Percentiles rank a stretch among this genome's conserved stretches.
Evolutionary conservation across 2,329 filamentous ascomycete genomes (phyloP).

Genomic region (Cercospora zeae-maydis): DNA sequence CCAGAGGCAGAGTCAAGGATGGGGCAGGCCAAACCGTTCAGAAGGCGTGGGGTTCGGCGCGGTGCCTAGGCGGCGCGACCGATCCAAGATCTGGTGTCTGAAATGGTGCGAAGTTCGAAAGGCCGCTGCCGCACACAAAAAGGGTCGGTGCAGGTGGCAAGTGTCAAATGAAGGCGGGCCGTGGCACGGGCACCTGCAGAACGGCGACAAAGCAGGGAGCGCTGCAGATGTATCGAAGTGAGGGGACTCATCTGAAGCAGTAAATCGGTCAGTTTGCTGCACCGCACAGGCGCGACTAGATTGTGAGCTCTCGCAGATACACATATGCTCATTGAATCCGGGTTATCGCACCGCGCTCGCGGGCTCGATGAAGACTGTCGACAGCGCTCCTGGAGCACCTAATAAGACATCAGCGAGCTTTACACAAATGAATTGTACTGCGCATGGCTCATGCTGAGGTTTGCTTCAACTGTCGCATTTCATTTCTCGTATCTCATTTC

Average conservation of each 20-base stretch:
- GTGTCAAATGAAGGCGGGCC: neutral
- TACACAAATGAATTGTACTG: neutral
- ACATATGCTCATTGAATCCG: neutral
- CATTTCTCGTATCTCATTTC: slow-evolving; percentile 21
- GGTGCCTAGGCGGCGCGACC: neutral
- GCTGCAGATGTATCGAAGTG: neutral
- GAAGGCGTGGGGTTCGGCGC: neutral
- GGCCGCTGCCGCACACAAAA: neutral
- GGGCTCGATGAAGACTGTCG: neutral
- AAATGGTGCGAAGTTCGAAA: neutral
- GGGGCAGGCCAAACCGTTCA: neutral
- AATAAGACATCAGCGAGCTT: neutral
- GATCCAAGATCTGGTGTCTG: neutral
- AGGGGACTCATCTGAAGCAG: neutral
- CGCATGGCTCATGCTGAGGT: neutral
- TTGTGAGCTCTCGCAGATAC: neutral
- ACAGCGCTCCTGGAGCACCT: neutral
- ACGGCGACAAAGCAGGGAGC: neutral
- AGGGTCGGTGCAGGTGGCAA: neutral
- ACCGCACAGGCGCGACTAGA: neutral
- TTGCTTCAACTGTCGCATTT: neutral
- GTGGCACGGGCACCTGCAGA: neutral
- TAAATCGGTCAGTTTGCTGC: neutral
- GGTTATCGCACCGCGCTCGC: neutral
- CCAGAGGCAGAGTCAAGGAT: neutral